phyloP scores from a whole-genome alignment of 768 basidiomycete species.

The Xerocomus brunneocitrinus region DNA sequence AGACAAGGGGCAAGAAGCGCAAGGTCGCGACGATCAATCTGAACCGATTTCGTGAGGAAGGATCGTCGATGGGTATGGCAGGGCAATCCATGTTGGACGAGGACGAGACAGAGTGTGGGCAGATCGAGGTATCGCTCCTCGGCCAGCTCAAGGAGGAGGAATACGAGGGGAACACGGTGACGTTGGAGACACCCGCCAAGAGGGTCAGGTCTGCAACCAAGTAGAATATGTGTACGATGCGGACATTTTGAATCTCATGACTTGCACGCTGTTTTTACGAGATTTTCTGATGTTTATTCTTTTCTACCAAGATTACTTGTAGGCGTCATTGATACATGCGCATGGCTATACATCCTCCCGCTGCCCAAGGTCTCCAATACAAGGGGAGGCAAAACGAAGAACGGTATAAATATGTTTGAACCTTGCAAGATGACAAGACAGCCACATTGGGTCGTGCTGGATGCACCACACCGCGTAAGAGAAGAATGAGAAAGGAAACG shows the following conservation, averaged over 20 bases:
- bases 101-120: conserved; percentile 34
- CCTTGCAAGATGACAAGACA: conserved; percentile 8
- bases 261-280: background rate
- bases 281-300: conserved; percentile 4
- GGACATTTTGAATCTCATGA: background rate
- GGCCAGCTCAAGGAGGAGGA: conserved; percentile 25
- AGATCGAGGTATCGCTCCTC: conserved; percentile 9
- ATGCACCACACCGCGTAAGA: conserved; percentile 1
- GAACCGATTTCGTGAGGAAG: conserved; percentile 10
- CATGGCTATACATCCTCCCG: conserved; percentile 13
- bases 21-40: conserved; percentile 24
- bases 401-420: conserved; percentile 27
- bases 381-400: conserved; percentile 9
- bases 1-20: conserved; percentile 31
- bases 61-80: conserved; percentile 15
- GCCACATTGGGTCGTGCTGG: background rate
- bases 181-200: conserved; percentile 26
- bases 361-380: conserved; percentile 9
- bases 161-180: conserved; percentile 21
- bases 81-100: conserved; percentile 33
- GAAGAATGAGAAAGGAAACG: conserved; percentile 3
- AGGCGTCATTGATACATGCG: conserved; percentile 20
- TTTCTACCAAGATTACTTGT: conserved; percentile 18
- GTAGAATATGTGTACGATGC: conserved; percentile 3
- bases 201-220: conserved; percentile 20